Evolutionary conservation across 2,329 filamentous ascomycete genomes (phyloP).

Genomic region (Fusarium chuoi): DNA sequence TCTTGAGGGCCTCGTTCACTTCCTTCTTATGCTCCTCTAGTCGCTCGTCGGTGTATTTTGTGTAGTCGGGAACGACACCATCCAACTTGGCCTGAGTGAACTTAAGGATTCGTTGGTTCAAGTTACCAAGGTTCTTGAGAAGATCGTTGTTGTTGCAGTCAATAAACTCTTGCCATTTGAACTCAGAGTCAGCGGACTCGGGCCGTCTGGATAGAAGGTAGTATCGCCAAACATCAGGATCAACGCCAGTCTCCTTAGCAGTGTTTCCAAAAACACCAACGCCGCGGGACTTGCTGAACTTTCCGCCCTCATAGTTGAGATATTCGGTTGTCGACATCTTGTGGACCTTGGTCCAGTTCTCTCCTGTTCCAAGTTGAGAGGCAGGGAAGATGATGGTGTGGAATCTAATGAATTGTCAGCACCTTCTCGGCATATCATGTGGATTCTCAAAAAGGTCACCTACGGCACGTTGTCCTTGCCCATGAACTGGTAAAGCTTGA

Average conservation of each 20-base stretch:
- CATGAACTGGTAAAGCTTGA: constrained; percentile 94
- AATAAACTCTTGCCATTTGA: constrained; percentile 88
- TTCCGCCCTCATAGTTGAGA: constrained; percentile 87
- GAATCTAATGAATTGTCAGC: constrained; percentile 42
- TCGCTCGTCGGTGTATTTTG: constrained; percentile 65
- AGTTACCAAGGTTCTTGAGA: constrained; percentile 79
- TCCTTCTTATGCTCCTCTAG: constrained; percentile 67
- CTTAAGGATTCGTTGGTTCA: constrained; percentile 79
- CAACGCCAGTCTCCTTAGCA: constrained; percentile 85
- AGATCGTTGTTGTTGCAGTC: constrained; percentile 89
- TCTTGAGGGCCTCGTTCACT: constrained; percentile 72
- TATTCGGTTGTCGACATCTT: constrained; percentile 89
- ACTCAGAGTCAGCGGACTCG: constrained; percentile 87
- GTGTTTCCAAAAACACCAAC: constrained; percentile 93
- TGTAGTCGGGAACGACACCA: constrained; percentile 72
- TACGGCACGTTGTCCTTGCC: constrained; percentile 75
- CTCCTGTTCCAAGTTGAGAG: constrained; percentile 83
- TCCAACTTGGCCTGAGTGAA: constrained; percentile 81
- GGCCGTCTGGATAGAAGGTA: constrained; percentile 88
- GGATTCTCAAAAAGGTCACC: constrained; percentile 48
- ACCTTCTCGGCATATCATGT: not conserved
- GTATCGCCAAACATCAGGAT: constrained; percentile 91
- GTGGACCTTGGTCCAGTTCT: constrained; percentile 90
- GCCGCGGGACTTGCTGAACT: constrained; percentile 91
- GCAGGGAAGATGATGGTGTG: constrained; percentile 93